Base-by-base conservation (phyloP, 2,329 filamentous ascomycete genomes). In the Fusarium torreyae region DNA sequence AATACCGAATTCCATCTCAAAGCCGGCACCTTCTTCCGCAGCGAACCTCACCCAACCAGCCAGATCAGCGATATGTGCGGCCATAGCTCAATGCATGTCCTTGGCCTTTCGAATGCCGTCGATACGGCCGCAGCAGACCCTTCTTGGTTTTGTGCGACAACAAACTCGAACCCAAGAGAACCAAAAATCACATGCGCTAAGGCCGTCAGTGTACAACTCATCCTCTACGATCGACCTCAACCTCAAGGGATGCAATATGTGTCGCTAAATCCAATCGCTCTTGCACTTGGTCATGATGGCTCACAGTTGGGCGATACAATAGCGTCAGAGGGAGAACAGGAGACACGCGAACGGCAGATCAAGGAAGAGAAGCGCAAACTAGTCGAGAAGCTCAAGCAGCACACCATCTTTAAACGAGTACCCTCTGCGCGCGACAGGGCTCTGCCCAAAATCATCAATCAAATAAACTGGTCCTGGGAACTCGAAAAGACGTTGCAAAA, bases 381-480 rank as follows among this genome's bases (percentile, higher is more conserved):
- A 40, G 89, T 96, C 6, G 89, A 97, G 71, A 98, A 98, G 80
- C 82, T 98, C 49, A 94, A 92, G 75, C 86, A 94, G 68, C 97
- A 99, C 78, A 95, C 92, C 3, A 94, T 99, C 6, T 84, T 92
- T 55, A 90, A 90, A 70, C 92, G 92, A 75, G 82, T 88, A 4
- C 88, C 91, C 4, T 96, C 95, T 2, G 88, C 90, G 63, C 95
- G 97, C 74, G 96, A 99, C 78, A 87, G 89, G 66, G 91, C 92
- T 2, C 83, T 99, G 31, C 87, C 91, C 6, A 89, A 89, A 58
- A 94, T 98, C 61, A 88, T 98, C 70, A 94, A 94, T 73, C 95
- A 98, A 81, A 92, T 98, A 77, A 99, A 99, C 76, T 99, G 96
- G 86, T 94, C 94, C 0, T 94, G 91, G 83, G 97, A 99, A 79